Evolutionary conservation across 108 stramenopile species (phyloP).

Genomic region (Cyclotella choctawhatcheeana): DNA sequence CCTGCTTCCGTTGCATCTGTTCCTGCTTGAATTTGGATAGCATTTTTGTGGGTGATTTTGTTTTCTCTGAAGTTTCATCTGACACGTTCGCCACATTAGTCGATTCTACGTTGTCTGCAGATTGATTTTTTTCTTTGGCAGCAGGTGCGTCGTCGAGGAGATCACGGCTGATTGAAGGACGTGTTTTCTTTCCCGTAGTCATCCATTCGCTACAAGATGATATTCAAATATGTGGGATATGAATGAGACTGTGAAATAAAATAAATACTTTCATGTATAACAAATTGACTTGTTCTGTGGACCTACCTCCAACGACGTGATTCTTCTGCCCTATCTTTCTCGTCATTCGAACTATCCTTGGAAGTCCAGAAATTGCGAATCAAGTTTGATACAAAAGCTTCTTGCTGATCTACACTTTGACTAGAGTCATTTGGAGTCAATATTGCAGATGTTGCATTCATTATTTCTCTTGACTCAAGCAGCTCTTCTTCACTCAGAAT

Average conservation of each 20-base stretch:
- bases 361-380: conserved; percentile 1
- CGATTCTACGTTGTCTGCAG: conserved; percentile 2
- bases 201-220: conserved; percentile 49
- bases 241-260: too few species aligned
- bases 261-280: too few species aligned
- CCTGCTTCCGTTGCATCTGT: conserved; percentile 1
- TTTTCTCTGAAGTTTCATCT: not conserved
- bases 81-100: not conserved
- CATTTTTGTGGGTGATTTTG: not conserved
- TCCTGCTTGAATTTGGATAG: conserved; percentile 11
- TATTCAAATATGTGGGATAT: too few species aligned
- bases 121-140: not conserved
- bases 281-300: too few species aligned
- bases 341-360: not conserved
- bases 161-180: not conserved
- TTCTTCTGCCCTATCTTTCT: conserved; percentile 13
- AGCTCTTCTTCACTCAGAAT: conserved; percentile 7
- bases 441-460: not conserved
- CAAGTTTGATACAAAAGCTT: not conserved
- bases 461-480: not conserved
- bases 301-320: too few species aligned
- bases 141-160: not conserved
- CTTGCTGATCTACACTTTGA: not conserved
- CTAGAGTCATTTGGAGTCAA: not conserved
- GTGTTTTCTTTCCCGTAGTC: conserved; percentile 37